Evolutionary conservation across 192 early-diverging fungal species (phyloP), one percentile per base, ranked within the genome.

Genomic region (Umbelopsis ramanniana): DNA sequence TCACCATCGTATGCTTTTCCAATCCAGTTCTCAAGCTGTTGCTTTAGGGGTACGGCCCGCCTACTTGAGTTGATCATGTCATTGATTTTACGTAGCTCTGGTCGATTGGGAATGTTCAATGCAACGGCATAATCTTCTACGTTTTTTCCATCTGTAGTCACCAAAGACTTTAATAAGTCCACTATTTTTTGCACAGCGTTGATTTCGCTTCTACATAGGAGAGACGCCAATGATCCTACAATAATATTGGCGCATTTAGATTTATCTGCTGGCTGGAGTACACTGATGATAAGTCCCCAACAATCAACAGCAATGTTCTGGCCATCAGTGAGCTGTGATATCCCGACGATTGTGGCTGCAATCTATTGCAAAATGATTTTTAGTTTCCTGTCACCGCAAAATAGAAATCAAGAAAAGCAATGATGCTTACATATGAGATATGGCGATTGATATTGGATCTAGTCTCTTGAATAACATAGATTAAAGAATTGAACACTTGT

Each of bases 71-170:
- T 19, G 4, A 63, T 63, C 57, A 63, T 19, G 7, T 38, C 19
- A 8, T 63, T 17, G 15, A 63, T 37, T 6, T 63, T 26, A 15
- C 33, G 24, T 19, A 63, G 19, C 19, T 63, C 57, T 19, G 57
- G 57, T 14, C 57, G 57, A n/a, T 63, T 63, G 17, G 57, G 57
- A 3, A 63, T 63, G 26, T 37, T 63, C 33, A 63, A 63, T 6
- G 26, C 33, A 5, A 17, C 11, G 10, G 57, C 57, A 4, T 63
- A 63, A 29, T 63, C 33, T 29, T 63, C 57, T 2, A 63, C 57
- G 3, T 35, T 3, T 6, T 37, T 63, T 19, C 57, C 57, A 37
- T 63, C 57, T 3, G 57, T 37, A 2, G 57, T 33, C 17, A 63
- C 33, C 26, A 63, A 26, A 17, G 26, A 17, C 17, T 63, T 63